These are phyloP conservation scores for Saccharum hybrid DNA, from an alignment of 202 grass and related monocot genomes.

Conservation along the genomic window DNA sequence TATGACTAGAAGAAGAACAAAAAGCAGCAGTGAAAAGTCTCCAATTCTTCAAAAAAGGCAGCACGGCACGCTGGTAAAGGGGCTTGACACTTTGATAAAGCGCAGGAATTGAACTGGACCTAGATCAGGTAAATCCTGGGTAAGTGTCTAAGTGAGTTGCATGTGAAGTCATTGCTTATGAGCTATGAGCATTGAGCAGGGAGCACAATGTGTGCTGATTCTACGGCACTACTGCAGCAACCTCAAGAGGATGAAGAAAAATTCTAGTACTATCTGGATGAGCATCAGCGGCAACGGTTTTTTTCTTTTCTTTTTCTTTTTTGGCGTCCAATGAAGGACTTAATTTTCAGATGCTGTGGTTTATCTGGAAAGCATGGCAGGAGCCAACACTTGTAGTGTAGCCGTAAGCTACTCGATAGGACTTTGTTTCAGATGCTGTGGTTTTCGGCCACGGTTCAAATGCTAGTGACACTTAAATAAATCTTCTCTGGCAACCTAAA, in stretches of 20 bases:
- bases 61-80: conserved; percentile 47
- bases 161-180: conserved; percentile 15
- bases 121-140: background rate
- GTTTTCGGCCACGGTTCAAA: no score
- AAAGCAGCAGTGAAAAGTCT: conserved; percentile 23
- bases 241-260: background rate
- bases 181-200: background rate
- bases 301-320: background rate
- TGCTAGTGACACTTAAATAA: background rate
- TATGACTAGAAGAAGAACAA: conserved; percentile 17
- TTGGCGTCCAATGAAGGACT: background rate
- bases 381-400: no score
- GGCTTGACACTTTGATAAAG: conserved; percentile 47
- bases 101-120: background rate
- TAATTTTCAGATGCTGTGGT: no score
- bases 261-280: background rate
- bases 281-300: background rate
- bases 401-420: no score
- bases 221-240: background rate
- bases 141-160: conserved; percentile 6
- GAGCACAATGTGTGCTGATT: background rate
- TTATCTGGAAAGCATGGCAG: background rate
- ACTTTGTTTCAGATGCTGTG: no score
- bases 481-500: background rate
- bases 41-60: conserved; percentile 35